Percentiles rank a stretch among this genome's conserved stretches.
Evolutionary conservation across 495 filamentous ascomycete genomes (phyloP).

Genomic region (Lineolata rhizophorae): DNA sequence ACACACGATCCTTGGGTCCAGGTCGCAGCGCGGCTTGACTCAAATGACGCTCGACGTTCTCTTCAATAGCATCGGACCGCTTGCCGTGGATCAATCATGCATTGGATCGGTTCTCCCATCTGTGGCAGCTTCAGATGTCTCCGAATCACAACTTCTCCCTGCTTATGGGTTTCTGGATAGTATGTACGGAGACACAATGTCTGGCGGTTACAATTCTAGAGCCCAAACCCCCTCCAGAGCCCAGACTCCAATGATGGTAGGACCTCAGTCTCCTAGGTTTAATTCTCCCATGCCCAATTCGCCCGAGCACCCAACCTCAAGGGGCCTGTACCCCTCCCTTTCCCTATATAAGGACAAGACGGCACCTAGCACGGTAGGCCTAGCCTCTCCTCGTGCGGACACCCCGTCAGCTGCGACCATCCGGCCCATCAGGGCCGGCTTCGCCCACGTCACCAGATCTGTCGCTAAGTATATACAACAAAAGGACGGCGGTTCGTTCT

Average conservation of each 20-base stretch:
- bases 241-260: constrained; percentile 62
- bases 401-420: no score
- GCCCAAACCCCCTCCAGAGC: constrained; percentile 40
- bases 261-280: constrained; percentile 10
- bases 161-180: constrained; percentile 61
- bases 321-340: constrained; percentile 8
- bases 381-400: no score
- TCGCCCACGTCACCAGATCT: no score
- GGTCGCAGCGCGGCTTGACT: constrained; percentile 65
- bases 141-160: constrained; percentile 62
- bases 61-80: constrained; percentile 51
- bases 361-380: no score
- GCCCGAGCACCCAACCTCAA: constrained; percentile 4
- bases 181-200: constrained; percentile 44
- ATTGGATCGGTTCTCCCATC: constrained; percentile 35
- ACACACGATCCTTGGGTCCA: constrained; percentile 89
- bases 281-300: no score
- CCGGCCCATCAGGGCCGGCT: no score
- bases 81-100: constrained; percentile 7
- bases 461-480: constrained; percentile 10
- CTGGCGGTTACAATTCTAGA: constrained; percentile 39
- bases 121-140: constrained; percentile 51
- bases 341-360: no score
- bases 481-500: constrained; percentile 27
- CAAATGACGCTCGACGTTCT: constrained; percentile 81